Percentiles rank a stretch among this genome's conserved stretches.
These are phyloP conservation scores for Falciphora oryzae DNA, from an alignment of 2,329 filamentous ascomycete genomes.

Conservation along the genomic window DNA sequence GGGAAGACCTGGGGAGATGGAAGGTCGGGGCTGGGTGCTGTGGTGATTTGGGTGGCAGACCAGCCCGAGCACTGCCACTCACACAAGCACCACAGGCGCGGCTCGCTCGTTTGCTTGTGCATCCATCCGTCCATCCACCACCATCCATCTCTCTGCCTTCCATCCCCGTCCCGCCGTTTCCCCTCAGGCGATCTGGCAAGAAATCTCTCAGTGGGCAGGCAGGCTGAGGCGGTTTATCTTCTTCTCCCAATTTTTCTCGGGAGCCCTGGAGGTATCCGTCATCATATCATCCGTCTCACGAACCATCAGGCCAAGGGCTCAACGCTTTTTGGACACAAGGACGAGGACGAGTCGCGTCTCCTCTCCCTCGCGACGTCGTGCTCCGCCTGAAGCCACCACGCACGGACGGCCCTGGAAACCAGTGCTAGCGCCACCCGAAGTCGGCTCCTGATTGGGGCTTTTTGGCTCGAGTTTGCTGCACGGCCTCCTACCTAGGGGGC, in stretches of 20 bases:
- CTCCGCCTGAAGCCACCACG: neutral
- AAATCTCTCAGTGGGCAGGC: neutral
- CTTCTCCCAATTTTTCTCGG: neutral
- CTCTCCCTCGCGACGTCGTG: neutral
- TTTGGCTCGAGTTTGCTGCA: neutral
- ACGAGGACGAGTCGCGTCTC: neutral
- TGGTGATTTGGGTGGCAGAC: neutral
- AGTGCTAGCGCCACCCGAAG: neutral
- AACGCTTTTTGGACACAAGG: neutral
- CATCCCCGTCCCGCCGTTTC: no score
- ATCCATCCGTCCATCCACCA: no score
- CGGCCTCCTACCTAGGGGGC: no score
- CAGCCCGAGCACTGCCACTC: neutral
- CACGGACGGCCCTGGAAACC: neutral
- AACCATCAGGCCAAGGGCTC: neutral
- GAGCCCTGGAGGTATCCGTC: neutral
- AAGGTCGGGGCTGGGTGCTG: neutral
- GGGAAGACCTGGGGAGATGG: neutral
- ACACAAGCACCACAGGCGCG: no score
- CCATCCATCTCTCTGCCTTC: no score
- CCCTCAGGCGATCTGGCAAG: neutral
- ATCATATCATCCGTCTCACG: neutral
- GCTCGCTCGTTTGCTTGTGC: neutral
- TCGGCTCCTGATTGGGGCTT: neutral
- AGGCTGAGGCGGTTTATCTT: neutral